Base-by-base conservation (phyloP, 1,284 basidiomycete genomes). In the Golubevia pallescens region DNA sequence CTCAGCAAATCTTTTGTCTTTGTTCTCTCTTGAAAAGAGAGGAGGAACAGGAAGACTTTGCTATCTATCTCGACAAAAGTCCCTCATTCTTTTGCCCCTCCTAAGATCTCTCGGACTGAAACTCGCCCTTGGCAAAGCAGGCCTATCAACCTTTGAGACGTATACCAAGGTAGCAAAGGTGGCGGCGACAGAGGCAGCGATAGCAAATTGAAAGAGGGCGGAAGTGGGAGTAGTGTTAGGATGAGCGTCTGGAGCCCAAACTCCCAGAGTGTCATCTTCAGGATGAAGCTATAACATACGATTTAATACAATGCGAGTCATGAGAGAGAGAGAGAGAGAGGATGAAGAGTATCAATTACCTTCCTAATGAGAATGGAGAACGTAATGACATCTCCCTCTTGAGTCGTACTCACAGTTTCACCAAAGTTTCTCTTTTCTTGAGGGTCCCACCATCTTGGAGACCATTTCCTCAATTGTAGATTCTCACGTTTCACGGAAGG, bases 371-470 rank as follows among this genome's bases (percentile, higher is more conserved):
- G n/a, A n/a, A n/a, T n/a, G n/a, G n/a, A n/a, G n/a, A n/a, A n/a
- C n/a, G n/a, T 28, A 10, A 20, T 13, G n/a, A 19, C 60, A 54
- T 7, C 28, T 23, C 20, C 23, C 28, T 51, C 53, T 58, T 8
- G 20, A 42, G 58, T 20, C 32, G 60, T 34, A 64, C 78, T 65
- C 66, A 81, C 80, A 13, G 76, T 79, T 63, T 84, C 82, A 56
- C 79, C 81, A 71, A 74, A 84, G 72, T 84, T 81, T 3, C 72
- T 64, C 70, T 83, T 82, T 68, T 84, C 82, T 68, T 84, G 82
- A 57, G 72, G 63, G 64, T 84, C 80, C 79, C 79, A 84, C 78
- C 78, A 84, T 56, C 76, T 75, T 61, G 73, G 78, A 59, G 71
- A 74, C 68, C 75, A 77, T 52, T 73, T 74, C 60, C 82, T 74